These are phyloP conservation scores for Aleurites moluccanus DNA, from an alignment of 441 rosid genomes.

Conservation along the genomic window DNA sequence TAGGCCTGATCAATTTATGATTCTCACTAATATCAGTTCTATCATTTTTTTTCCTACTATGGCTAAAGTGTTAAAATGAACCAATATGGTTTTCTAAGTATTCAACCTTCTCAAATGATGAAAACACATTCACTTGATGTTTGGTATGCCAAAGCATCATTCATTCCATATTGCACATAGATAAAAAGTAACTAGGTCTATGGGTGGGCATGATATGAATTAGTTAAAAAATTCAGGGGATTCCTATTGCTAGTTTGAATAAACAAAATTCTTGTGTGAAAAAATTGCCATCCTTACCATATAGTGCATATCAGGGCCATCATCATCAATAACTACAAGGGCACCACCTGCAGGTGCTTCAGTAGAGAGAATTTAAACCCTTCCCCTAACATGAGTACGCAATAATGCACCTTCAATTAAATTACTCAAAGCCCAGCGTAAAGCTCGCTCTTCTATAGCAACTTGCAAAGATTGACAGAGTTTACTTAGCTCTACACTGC, in stretches of 20 bases:
- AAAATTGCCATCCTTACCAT: conserved; percentile 51
- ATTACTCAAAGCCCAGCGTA: conserved; percentile 89
- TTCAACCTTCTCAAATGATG: neutral
- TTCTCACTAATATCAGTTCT: neutral
- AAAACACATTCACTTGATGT: neutral
- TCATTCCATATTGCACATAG: neutral
- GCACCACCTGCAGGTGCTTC: conserved; percentile 84
- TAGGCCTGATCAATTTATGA: neutral
- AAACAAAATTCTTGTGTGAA: conserved; percentile 1
- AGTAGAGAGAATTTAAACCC: conserved; percentile 60
- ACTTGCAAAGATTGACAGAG: conserved; percentile 57
- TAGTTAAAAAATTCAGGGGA: conserved; percentile 4
- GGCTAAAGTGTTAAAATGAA: conserved; percentile 3
- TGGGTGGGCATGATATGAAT: neutral
- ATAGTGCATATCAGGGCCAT: conserved; percentile 93
- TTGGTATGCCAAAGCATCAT: conserved; percentile 5
- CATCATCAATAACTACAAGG: conserved; percentile 77
- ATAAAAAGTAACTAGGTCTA: neutral
- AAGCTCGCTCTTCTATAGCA: conserved; percentile 76
- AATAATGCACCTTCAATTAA: conserved; percentile 90
- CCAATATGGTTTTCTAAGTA: neutral
- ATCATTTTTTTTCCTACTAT: neutral
- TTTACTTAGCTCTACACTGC: conserved; percentile 55
- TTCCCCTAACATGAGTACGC: conserved; percentile 84
- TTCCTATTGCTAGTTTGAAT: neutral